Conservation (phyloP, 75 land plant species). For the Pseudotsuga menziesii region DNA sequence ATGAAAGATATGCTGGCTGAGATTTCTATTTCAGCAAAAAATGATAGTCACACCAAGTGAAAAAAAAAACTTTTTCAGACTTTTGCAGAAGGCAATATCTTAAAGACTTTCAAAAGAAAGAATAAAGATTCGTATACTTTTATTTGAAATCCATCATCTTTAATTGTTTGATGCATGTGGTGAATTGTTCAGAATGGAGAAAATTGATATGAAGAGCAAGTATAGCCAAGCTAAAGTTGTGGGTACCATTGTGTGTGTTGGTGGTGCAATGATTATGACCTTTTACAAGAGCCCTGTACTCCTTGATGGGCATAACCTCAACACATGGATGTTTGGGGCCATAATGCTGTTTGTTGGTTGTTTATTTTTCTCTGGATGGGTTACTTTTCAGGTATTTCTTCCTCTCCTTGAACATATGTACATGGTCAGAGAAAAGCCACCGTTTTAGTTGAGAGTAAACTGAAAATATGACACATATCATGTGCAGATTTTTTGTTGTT, state of each 20-base stretch:
- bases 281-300: slow-evolving; percentile 19
- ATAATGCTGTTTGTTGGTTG: slow-evolving; percentile 14
- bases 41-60: background rate
- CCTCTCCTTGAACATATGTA: background rate
- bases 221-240: slow-evolving; percentile 32
- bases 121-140: too few relatives aligned
- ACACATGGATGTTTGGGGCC: background rate
- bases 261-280: slow-evolving; percentile 34
- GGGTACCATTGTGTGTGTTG: slow-evolving; percentile 24
- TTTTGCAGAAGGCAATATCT: background rate
- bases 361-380: slow-evolving; percentile 17
- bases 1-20: background rate
- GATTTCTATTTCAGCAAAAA: too few relatives aligned
- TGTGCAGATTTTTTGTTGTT: too few relatives aligned
- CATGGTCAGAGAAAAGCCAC: background rate
- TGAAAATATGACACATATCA: background rate
- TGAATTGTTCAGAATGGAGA: slow-evolving; percentile 19
- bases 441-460: background rate
- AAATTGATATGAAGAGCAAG: slow-evolving; percentile 11
- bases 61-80: background rate
- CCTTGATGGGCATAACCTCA: background rate
- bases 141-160: background rate
- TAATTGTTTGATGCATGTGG: too few relatives aligned
- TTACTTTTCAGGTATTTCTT: slow-evolving; percentile 23
- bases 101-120: background rate